Evolutionary conservation across 2,329 filamentous ascomycete species (phyloP).

Genomic region (Colletotrichum liaoningense): DNA sequence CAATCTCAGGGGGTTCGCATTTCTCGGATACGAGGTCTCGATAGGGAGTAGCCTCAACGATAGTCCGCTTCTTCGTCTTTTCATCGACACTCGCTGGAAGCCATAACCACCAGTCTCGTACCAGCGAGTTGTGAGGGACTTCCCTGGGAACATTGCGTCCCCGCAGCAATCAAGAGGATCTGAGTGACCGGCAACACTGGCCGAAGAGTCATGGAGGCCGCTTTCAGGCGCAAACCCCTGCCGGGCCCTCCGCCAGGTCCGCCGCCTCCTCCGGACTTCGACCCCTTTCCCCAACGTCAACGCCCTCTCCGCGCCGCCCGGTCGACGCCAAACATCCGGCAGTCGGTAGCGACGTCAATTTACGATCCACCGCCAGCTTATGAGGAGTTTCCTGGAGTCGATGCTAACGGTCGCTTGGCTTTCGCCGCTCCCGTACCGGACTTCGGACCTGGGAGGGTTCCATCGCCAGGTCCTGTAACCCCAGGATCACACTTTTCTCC

Average conservation of each 20-base stretch:
- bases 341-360: slow-evolving; percentile 1
- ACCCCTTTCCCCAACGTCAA: slow-evolving; percentile 26
- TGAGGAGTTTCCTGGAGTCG: slow-evolving; percentile 28
- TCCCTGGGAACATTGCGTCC: neutral
- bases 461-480: neutral
- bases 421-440: neutral
- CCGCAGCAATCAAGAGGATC: neutral
- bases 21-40: slow-evolving; percentile 12
- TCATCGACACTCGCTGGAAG: neutral
- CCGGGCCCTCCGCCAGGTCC: slow-evolving; percentile 27
- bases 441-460: neutral
- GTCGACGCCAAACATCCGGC: slow-evolving; percentile 32
- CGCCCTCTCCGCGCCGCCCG: slow-evolving; percentile 20
- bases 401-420: slow-evolving; percentile 11
- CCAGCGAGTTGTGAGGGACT: neutral
- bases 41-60: neutral
- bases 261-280: slow-evolving; percentile 31
- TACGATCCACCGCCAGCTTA: slow-evolving; percentile 24
- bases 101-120: neutral
- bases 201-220: slow-evolving; percentile 22
- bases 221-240: slow-evolving; percentile 32
- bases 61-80: neutral
- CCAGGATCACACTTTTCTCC: neutral
- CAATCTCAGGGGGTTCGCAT: neutral
- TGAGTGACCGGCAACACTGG: neutral